Evolutionary conservation across 805 yeast genomes (phyloP).

Genomic region (Komagataella pastoris): DNA sequence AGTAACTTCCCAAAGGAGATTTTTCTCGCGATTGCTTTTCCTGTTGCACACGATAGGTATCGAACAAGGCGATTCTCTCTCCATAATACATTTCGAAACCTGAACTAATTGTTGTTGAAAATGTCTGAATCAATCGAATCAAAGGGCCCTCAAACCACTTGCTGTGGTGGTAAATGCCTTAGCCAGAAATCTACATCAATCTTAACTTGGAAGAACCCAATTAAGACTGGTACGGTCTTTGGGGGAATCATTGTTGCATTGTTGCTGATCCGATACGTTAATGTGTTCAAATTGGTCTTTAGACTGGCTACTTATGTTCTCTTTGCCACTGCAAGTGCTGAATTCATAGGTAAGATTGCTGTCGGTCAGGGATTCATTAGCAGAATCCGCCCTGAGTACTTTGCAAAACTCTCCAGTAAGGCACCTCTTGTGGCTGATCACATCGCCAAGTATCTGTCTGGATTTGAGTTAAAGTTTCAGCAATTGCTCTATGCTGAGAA

Average conservation of each 20-base stretch:
- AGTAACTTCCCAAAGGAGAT: background rate
- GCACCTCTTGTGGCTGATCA: conserved; percentile 19
- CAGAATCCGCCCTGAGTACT: conserved; percentile 51
- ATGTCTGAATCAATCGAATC: background rate
- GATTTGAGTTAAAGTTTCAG: conserved; percentile 38
- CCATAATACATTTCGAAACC: background rate
- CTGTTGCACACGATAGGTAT: background rate
- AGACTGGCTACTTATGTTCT: conserved; percentile 47
- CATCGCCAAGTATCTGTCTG: conserved; percentile 25
- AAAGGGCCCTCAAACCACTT: conserved; percentile 6
- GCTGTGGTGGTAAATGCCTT: conserved; percentile 18
- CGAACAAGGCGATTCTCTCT: background rate
- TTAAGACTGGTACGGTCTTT: conserved; percentile 62
- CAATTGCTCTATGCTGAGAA: conserved; percentile 54
- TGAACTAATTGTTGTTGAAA: background rate
- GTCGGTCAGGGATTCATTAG: conserved; percentile 76
- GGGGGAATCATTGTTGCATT: conserved; percentile 46
- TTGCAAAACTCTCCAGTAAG: conserved; percentile 15
- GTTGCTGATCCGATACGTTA: conserved; percentile 47
- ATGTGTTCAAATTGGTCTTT: conserved; percentile 47
- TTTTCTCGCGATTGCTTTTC: background rate
- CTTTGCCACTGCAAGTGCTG: conserved; percentile 52
- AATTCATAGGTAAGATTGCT: conserved; percentile 58
- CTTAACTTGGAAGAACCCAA: conserved; percentile 68
- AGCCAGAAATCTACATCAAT: conserved; percentile 18